Conservation (phyloP, 176 grass and related monocot genomes). For the Phoenix dactylifera region DNA sequence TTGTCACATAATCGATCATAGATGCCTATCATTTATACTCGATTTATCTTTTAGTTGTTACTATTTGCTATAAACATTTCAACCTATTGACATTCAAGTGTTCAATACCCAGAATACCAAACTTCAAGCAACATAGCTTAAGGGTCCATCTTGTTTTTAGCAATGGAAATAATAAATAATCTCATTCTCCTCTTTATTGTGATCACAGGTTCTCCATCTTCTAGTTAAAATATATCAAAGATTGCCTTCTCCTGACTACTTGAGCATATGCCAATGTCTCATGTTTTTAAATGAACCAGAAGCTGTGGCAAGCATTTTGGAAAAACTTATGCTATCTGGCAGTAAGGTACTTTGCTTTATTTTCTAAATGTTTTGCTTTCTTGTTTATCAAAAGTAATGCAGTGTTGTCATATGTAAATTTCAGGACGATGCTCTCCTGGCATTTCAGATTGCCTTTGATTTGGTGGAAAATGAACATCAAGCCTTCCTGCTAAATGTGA, state of each 20-base stretch:
- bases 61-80: no score
- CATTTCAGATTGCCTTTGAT: conserved; percentile 98
- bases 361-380: conserved; percentile 1
- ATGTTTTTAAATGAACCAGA: conserved; percentile 90
- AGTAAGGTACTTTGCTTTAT: conserved; percentile 44
- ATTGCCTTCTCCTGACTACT: conserved; percentile 69
- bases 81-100: no score
- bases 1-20: no score
- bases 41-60: no score
- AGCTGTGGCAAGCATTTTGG: conserved; percentile 76
- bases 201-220: conserved; percentile 62
- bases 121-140: no score
- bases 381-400: conserved; percentile 5
- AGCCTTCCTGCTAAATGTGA: conserved; percentile 78
- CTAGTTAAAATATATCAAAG: conserved; percentile 93
- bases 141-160: no score
- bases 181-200: conserved; percentile 13
- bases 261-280: conserved; percentile 92
- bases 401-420: conserved; percentile 23
- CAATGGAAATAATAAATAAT: background rate
- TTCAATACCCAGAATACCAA: no score
- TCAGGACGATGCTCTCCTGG: conserved; percentile 86
- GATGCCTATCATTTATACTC: no score
- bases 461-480: conserved; percentile 98
- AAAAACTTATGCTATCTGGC: conserved; percentile 68